Conservation (phyloP, 305 asterid genomes). For the Rubia peregrina region DNA sequence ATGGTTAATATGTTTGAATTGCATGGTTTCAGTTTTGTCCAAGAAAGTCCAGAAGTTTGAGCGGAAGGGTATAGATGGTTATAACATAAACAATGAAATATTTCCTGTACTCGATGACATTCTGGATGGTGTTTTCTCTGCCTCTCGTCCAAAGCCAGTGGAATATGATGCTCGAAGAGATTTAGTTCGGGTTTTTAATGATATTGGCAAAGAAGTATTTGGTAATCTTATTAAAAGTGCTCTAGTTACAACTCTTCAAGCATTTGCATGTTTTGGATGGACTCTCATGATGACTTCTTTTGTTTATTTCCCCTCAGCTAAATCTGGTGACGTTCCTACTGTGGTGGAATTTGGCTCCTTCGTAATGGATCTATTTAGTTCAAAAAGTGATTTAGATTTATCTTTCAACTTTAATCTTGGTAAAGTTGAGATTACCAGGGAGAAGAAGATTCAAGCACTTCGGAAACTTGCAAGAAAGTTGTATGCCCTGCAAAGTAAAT, state of each 20-base stretch:
- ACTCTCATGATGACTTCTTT: constrained; percentile 5
- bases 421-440: constrained; percentile 45
- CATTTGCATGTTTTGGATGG: background rate
- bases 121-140: constrained; percentile 53
- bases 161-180: constrained; percentile 67
- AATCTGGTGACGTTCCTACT: constrained; percentile 45
- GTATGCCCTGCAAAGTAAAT: constrained; percentile 63
- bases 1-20: background rate
- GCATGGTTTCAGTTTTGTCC: constrained; percentile 45
- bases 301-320: constrained; percentile 32
- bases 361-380: constrained; percentile 79
- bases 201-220: constrained; percentile 70
- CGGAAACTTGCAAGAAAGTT: constrained; percentile 70
- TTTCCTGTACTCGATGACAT: constrained; percentile 43
- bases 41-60: constrained; percentile 62
- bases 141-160: constrained; percentile 46
- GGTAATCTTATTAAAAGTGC: constrained; percentile 33
- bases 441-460: constrained; percentile 69
- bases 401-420: constrained; percentile 59
- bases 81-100: constrained; percentile 32
- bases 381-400: constrained; percentile 74
- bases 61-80: constrained; percentile 40
- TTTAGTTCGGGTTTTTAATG: constrained; percentile 60
- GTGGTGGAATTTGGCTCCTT: constrained; percentile 92
- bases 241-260: constrained; percentile 3